Evolutionary conservation across 495 filamentous ascomycete species (phyloP).

Genomic region (Pseudoneurospora amorphoporcata): DNA sequence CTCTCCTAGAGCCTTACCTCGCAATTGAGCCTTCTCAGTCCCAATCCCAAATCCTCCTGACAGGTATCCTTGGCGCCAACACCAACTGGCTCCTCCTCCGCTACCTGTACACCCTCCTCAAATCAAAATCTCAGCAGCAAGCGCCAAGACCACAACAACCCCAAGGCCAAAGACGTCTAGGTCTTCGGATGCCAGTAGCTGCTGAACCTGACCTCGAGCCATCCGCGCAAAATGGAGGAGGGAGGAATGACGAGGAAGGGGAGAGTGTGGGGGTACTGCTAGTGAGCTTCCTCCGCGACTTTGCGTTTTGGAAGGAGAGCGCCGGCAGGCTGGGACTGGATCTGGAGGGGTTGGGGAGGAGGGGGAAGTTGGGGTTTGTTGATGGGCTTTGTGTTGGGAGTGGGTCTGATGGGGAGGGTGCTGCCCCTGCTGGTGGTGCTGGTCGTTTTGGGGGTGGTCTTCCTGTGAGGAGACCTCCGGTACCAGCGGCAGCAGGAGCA

Average conservation of each 20-base stretch:
- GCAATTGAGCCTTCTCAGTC: constrained; percentile 29
- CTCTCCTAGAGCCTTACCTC: constrained; percentile 55
- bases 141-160: not conserved
- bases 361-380: constrained; percentile 55
- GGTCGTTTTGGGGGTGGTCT: not conserved
- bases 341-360: constrained; percentile 46
- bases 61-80: constrained; percentile 58
- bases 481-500: not conserved
- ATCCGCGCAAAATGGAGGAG: not conserved
- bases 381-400: constrained; percentile 49
- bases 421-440: not conserved
- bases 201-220: not conserved
- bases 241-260: constrained; percentile 3
- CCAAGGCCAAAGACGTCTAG: not conserved
- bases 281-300: constrained; percentile 70
- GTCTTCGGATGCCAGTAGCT: not conserved
- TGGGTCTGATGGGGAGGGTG: not conserved
- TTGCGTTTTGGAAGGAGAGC: constrained; percentile 61
- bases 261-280: constrained; percentile 48
- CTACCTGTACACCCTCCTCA: constrained; percentile 49
- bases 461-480: not conserved
- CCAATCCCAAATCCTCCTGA: constrained; percentile 51
- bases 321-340: constrained; percentile 60
- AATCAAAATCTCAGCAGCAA: not conserved
- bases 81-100: constrained; percentile 66